Conservation (phyloP, 1,139 yeast genomes). For the Meyerozyma sp. region DNA sequence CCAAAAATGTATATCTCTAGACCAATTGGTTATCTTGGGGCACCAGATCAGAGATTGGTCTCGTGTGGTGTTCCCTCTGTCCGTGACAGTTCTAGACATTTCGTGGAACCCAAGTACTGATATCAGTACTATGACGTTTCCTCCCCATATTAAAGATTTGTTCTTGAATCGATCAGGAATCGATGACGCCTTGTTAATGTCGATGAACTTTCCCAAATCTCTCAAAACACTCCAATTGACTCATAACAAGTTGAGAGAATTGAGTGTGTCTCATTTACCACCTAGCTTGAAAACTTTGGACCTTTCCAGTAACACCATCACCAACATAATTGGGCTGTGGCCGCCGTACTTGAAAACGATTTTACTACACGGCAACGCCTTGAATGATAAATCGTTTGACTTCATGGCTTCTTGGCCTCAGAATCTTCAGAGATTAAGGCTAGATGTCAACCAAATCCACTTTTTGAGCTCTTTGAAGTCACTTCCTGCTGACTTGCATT, state of each 20-base stretch:
- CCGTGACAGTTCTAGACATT: conserved; percentile 24
- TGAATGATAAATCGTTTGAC: background rate
- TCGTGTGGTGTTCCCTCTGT: conserved; percentile 14
- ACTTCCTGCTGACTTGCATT: conserved; percentile 1
- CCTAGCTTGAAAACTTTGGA: conserved; percentile 16
- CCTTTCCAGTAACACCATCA: conserved; percentile 10
- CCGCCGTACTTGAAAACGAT: background rate
- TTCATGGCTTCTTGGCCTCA: background rate
- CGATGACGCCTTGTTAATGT: conserved; percentile 8
- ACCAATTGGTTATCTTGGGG: conserved; percentile 26
- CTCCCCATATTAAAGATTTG: conserved; percentile 19
- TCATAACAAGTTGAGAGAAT: conserved; percentile 18
- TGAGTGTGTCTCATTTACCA: conserved; percentile 24
- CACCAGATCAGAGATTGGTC: conserved; percentile 30
- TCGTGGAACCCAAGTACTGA: conserved; percentile 27
- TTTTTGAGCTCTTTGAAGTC: background rate
- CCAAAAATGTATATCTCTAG: conserved; percentile 11
- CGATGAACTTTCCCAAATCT: conserved; percentile 15
- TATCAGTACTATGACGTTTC: conserved; percentile 20
- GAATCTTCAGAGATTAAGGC: background rate
- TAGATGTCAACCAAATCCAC: background rate
- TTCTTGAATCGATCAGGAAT: conserved; percentile 26
- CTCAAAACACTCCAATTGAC: conserved; percentile 31
- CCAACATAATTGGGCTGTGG: background rate
- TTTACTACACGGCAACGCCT: background rate